These are phyloP conservation scores for Lipomyces sp. DNA, from an alignment of 805 yeast species.

Conservation along the genomic window DNA sequence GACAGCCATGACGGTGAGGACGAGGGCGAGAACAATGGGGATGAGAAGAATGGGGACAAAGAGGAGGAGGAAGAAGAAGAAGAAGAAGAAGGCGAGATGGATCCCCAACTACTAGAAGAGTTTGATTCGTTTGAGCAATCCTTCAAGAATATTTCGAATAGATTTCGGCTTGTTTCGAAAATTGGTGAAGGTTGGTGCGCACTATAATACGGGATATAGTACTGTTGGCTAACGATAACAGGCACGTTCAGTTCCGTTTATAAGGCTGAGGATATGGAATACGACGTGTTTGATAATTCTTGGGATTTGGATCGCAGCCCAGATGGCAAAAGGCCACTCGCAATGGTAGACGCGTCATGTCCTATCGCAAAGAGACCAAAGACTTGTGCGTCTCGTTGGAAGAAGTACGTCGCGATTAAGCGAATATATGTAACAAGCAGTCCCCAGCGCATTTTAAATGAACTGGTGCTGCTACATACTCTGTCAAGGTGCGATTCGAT, in stretches of 20 bases:
- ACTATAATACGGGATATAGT: too few relatives aligned
- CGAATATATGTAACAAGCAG: slow-evolving; percentile 94
- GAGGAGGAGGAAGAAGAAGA: slow-evolving; percentile 16
- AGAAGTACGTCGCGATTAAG: slow-evolving; percentile 76
- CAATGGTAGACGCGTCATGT: not conserved
- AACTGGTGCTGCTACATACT: slow-evolving; percentile 73
- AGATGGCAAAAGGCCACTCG: slow-evolving; percentile 44
- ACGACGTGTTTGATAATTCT: slow-evolving; percentile 46
- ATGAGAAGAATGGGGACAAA: slow-evolving; percentile 18
- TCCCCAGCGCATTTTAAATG: slow-evolving; percentile 88
- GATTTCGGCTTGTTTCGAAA: slow-evolving; percentile 59
- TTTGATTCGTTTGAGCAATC: slow-evolving; percentile 58
- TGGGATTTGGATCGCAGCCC: slow-evolving; percentile 44
- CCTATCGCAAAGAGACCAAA: slow-evolving; percentile 8
- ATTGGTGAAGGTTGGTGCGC: slow-evolving; percentile 55
- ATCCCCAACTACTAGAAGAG: slow-evolving; percentile 62
- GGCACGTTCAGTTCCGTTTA: slow-evolving; percentile 69
- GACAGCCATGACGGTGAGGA: slow-evolving; percentile 11
- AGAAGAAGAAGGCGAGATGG: slow-evolving; percentile 24
- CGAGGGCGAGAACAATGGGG: slow-evolving; percentile 10
- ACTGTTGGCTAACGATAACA: not conserved
- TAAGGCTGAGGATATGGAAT: slow-evolving; percentile 58
- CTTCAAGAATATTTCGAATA: slow-evolving; percentile 58
- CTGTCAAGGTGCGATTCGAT: slow-evolving; percentile 66
- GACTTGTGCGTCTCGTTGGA: slow-evolving; percentile 40